Base-by-base conservation (phyloP, 768 basidiomycete species). In the Mycena haematopus region DNA sequence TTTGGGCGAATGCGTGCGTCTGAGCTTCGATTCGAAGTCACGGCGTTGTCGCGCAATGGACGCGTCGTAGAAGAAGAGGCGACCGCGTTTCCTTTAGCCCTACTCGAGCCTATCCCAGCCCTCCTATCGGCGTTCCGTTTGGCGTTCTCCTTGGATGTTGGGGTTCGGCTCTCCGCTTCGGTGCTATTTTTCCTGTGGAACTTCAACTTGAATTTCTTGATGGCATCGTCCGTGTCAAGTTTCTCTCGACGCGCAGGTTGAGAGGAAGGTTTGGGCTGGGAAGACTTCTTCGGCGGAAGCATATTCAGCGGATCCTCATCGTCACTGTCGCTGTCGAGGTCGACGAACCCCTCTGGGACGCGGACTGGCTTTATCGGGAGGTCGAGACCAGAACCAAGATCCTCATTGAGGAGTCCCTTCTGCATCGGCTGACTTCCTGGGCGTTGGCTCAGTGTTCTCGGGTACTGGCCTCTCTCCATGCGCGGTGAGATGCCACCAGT, bases 81-180 rank as follows among this genome's bases (percentile, higher is more conserved):
- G 38, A 45, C 38, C 14, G 57, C 57, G 42, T 59, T 67, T 42
- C 60, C 55, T 21, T 55, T 66, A 35, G 63, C 52, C 29, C 6
- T 1, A 5, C 5, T 11, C 29, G 27, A n/a, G 2, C n/a, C 27
- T 8, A 19, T 0, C 21, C 22, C 27, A 15, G 27, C 21, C 36
- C 51, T 44, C 42, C 24, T 46, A 24, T 51, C 58, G 14, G 24
- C 51, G 14, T 9, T 40, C 14, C 65, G 51, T 47, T 36, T 21
- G n/a, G 58, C 38, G 25, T 65, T 65, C 65, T 65, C 65, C 56
- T 66, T 66, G n/a, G 40, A 66, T 15, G 65, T 58, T 8, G 60
- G 56, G 4, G 33, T 40, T 3, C 25, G 33, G 42, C n/a, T n/a
- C 0, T 58, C 47, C 11, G 21, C 46, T 33, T 65, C 58, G 3